Evolutionary conservation across 768 basidiomycete species (phyloP).

Genomic region (Boletus rubroflammeus): DNA sequence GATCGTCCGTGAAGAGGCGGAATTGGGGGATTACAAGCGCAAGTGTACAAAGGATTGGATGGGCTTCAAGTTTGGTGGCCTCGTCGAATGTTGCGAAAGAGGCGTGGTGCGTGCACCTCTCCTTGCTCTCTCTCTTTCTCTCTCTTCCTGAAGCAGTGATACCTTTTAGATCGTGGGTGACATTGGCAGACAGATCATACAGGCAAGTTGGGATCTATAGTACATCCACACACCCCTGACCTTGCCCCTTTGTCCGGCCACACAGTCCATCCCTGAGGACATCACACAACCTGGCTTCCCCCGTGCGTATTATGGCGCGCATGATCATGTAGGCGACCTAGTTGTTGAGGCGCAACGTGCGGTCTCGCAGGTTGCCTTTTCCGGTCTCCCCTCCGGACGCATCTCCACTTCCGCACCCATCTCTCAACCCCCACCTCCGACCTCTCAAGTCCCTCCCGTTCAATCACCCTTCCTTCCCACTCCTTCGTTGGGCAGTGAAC

Average conservation of each 20-base stretch:
- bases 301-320: constrained; percentile 67
- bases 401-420: neutral
- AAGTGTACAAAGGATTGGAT: constrained; percentile 63
- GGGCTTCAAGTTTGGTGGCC: constrained; percentile 82
- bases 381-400: constrained; percentile 34
- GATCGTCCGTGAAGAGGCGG: constrained; percentile 79
- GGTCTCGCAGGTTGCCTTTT: constrained; percentile 51
- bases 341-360: constrained; percentile 59
- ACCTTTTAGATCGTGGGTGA: constrained; percentile 44
- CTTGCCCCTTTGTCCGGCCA: neutral
- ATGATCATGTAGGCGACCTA: constrained; percentile 56
- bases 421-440: neutral
- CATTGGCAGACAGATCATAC: constrained; percentile 45
- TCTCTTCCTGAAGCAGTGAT: neutral
- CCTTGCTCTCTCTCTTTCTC: neutral
- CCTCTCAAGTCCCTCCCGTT: neutral
- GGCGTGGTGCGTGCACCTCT: constrained; percentile 43
- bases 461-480: constrained; percentile 27
- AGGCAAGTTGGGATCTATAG: constrained; percentile 25
- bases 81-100: constrained; percentile 83
- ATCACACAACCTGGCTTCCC: constrained; percentile 75
- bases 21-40: constrained; percentile 81
- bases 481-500: constrained; percentile 32
- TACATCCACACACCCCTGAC: neutral
- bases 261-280: constrained; percentile 80